These are phyloP conservation scores for Suhomyces terraborum DNA, from an alignment of 1,139 yeast genomes.

Conservation along the genomic window DNA sequence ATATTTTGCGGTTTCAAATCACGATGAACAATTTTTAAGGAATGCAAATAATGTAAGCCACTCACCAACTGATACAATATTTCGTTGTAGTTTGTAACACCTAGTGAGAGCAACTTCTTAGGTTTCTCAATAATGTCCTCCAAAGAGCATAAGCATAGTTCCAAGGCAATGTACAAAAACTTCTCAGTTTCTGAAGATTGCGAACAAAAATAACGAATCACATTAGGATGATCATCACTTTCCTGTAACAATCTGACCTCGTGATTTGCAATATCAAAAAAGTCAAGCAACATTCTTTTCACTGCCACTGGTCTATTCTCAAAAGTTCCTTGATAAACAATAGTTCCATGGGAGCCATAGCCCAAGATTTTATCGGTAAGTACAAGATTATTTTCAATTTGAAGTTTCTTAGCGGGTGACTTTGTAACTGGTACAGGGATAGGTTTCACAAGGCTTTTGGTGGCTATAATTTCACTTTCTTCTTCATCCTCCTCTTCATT, in stretches of 20 bases:
- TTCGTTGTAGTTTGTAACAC: slow-evolving; percentile 41
- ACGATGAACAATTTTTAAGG: slow-evolving; percentile 89
- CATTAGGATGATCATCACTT: slow-evolving; percentile 96
- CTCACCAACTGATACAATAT: slow-evolving; percentile 76
- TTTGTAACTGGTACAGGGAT: slow-evolving; percentile 18
- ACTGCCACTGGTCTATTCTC: slow-evolving; percentile 95
- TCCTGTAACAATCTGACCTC: slow-evolving; percentile 87
- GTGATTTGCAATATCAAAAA: slow-evolving; percentile 93
- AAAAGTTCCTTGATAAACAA: slow-evolving; percentile 86
- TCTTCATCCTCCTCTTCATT: slow-evolving; percentile 17
- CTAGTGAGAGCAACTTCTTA: slow-evolving; percentile 21
- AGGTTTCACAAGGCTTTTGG: slow-evolving; percentile 34
- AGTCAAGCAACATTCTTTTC: slow-evolving; percentile 88
- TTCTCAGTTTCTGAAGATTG: slow-evolving; percentile 72
- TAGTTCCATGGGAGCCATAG: slow-evolving; percentile 96
- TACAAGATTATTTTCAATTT: slow-evolving; percentile 54
- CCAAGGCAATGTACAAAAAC: slow-evolving; percentile 90
- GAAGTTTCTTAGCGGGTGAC: slow-evolving; percentile 35
- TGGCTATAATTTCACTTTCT: slow-evolving; percentile 25
- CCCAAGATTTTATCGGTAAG: slow-evolving; percentile 80
- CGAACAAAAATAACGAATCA: slow-evolving; percentile 87
- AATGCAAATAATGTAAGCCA: slow-evolving; percentile 86
- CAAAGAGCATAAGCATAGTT: slow-evolving; percentile 83
- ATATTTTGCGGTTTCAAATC: slow-evolving; percentile 97
- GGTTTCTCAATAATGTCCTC: slow-evolving; percentile 77